A percentile compares a stretch with the other conserved stretches of the same genome.
phyloP scores from a whole-genome alignment of 106 monocot genomes.

The Vanilla planifolia region DNA sequence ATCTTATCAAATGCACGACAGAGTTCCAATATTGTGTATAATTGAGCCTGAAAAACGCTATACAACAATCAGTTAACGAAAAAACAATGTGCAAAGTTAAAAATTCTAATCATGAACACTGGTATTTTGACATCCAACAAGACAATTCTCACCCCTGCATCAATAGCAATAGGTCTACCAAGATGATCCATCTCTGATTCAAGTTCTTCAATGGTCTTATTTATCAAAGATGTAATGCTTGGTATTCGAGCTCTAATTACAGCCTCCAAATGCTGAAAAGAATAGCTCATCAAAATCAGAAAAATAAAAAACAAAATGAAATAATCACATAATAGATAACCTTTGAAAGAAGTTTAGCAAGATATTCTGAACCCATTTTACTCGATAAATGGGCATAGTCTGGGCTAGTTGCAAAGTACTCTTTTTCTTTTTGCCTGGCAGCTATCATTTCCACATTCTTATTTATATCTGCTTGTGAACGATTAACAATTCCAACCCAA shows the following conservation, averaged over 20 bases:
- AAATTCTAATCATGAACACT: too few relatives aligned
- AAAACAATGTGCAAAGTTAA: not conserved
- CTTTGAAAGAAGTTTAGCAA: conserved; percentile 54
- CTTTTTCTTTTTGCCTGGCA: conserved; percentile 42
- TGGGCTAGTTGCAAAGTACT: conserved; percentile 46
- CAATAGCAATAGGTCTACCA: conserved; percentile 48
- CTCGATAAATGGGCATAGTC: conserved; percentile 49
- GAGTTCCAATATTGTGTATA: conserved; percentile 55
- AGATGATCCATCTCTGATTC: conserved; percentile 54
- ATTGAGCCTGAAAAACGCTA: conserved; percentile 33
- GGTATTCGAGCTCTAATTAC: conserved; percentile 49
- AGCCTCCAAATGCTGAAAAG: conserved; percentile 48
- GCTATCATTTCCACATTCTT: conserved; percentile 51
- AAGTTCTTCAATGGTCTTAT: conserved; percentile 49
- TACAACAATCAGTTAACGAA: not conserved
- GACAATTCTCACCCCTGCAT: conserved; percentile 41
- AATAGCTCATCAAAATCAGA: not conserved
- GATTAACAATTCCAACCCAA: conserved; percentile 65
- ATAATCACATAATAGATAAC: conserved; percentile 4
- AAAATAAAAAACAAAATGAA: not conserved
- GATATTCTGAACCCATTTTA: conserved; percentile 69
- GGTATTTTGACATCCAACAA: not conserved
- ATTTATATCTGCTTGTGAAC: conserved; percentile 60
- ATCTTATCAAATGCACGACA: conserved; percentile 62
- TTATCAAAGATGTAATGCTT: conserved; percentile 52